Conservation (phyloP, 2,329 filamentous ascomycete genomes). For the Bipolaris bicolor region DNA sequence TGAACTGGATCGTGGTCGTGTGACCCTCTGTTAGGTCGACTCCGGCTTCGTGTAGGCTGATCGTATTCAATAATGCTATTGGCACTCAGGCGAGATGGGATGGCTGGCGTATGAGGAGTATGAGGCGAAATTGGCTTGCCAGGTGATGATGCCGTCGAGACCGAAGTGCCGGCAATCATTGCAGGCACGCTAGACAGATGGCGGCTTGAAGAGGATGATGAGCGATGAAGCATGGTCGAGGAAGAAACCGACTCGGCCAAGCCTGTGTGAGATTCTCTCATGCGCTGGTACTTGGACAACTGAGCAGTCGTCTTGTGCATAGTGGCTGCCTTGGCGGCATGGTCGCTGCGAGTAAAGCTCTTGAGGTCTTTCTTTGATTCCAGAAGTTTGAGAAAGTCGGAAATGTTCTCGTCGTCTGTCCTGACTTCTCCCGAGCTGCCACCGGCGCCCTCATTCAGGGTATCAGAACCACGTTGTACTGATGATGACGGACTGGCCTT, state of each 20-base stretch:
- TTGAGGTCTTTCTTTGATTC: conserved; percentile 87
- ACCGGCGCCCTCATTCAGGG: conserved; percentile 72
- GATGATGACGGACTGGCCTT: conserved; percentile 76
- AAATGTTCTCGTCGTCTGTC: conserved; percentile 91
- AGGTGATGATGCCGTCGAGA: conserved; percentile 86
- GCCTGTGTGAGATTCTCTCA: conserved; percentile 86
- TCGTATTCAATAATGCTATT: conserved; percentile 81
- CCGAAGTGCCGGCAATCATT: conserved; percentile 68
- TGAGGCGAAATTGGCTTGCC: conserved; percentile 87
- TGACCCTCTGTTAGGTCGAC: conserved; percentile 41
- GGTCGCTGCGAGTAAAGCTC: conserved; percentile 73
- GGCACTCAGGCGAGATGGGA: conserved; percentile 90
- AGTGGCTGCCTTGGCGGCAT: conserved; percentile 65
- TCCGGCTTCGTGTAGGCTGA: conserved; percentile 42
- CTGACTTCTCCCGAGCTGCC: conserved; percentile 68
- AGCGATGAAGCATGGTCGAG: conserved; percentile 82
- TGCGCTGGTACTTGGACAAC: conserved; percentile 81
- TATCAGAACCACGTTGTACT: conserved; percentile 74
- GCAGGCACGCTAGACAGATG: conserved; percentile 70
- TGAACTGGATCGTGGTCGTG: conserved; percentile 36
- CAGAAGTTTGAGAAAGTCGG: conserved; percentile 87
- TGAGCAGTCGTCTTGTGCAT: conserved; percentile 79
- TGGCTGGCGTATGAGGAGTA: conserved; percentile 89
- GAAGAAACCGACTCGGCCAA: conserved; percentile 94
- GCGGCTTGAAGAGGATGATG: conserved; percentile 77